These are phyloP conservation scores for Fusarium mundagurra DNA, from an alignment of 2,329 filamentous ascomycete genomes.

Conservation along the genomic window DNA sequence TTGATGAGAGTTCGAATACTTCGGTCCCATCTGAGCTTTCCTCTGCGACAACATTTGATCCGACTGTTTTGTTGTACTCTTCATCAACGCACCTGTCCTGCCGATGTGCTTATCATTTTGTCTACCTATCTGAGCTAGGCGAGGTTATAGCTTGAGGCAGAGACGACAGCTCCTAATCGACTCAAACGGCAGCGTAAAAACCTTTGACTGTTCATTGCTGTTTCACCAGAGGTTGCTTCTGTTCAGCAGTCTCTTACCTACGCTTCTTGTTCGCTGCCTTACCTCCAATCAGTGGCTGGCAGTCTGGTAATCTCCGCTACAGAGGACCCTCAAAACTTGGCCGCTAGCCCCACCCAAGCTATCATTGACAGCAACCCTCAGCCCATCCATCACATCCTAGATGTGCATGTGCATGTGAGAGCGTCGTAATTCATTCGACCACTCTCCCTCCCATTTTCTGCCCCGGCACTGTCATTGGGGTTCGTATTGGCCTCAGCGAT, in stretches of 20 bases:
- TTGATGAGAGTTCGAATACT: conserved; percentile 16
- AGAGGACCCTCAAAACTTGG: conserved; percentile 32
- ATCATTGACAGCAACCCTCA: conserved; percentile 28
- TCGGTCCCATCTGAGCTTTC: not conserved
- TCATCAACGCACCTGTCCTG: not conserved
- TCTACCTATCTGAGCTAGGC: conserved; percentile 8
- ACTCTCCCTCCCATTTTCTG: conserved; percentile 7
- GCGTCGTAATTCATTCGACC: conserved; percentile 24
- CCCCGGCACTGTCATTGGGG: conserved; percentile 1
- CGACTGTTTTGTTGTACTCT: not conserved
- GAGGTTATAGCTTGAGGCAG: conserved; percentile 1
- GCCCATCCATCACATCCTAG: conserved; percentile 32
- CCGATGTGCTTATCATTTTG: not conserved
- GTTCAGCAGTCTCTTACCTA: conserved; percentile 24
- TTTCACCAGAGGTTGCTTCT: not conserved
- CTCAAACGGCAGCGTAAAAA: conserved; percentile 1
- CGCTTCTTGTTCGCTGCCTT: conserved; percentile 13
- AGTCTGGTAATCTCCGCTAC: conserved; percentile 18
- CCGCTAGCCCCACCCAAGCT: conserved; percentile 35
- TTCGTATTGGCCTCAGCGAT: conserved; percentile 8
- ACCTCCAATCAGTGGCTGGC: conserved; percentile 37
- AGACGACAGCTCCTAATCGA: conserved; percentile 1
- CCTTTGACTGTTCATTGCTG: conserved; percentile 7
- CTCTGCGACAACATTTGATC: not conserved
- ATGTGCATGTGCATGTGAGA: conserved; percentile 25